Base-by-base conservation (phyloP, 805 yeast genomes). In the Kodamaea neixiangensis region DNA sequence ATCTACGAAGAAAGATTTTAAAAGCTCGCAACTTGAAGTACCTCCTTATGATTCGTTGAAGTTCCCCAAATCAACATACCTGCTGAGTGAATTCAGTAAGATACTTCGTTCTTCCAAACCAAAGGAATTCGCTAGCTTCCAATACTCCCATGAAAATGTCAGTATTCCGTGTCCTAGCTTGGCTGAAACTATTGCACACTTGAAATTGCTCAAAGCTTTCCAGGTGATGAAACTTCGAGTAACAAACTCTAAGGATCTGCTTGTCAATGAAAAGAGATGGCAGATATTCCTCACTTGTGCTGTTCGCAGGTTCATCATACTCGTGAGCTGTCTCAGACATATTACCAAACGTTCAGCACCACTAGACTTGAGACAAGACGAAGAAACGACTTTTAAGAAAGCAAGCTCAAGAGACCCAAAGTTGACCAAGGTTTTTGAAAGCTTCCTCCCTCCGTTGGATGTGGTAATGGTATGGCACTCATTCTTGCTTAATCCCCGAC, bases 391-490 rank as follows among this genome's bases (percentile, higher is more conserved):
- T 14, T 31, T n/a, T 15, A 10, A 21, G 13, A 6, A 43, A 14
- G 33, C 40, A 2, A 14, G 17, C 5, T 20, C 19, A n/a, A 38
- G 40, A 29, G 22, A 38, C 38, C 37, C 17, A 2, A 17, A 18
- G 4, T 17, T 29, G 14, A 20, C 9, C 15, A 34, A 35, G 17
- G 18, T 35, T 40, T 47, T 47, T 19, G 45, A 25, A 25, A 14
- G 31, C 10, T 9, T 51, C 13, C 33, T 58, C 14, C 65, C 66
- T 2, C 65, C 65, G 3, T 49, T 63, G 34, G 67, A 63, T 46
- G 57, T 63, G 2, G 19, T 61, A 17, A 51, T 62, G 59, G 60
- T 63, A 13, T 63, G 66, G 67, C 60, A 63, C 39, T 51, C 63
- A 1, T 59, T 61, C 38, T 39, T 61, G 37, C 51, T 61, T 39